These are phyloP conservation scores for Penicillium longicatenatum DNA, from an alignment of 495 filamentous ascomycete species.

Conservation along the genomic window DNA sequence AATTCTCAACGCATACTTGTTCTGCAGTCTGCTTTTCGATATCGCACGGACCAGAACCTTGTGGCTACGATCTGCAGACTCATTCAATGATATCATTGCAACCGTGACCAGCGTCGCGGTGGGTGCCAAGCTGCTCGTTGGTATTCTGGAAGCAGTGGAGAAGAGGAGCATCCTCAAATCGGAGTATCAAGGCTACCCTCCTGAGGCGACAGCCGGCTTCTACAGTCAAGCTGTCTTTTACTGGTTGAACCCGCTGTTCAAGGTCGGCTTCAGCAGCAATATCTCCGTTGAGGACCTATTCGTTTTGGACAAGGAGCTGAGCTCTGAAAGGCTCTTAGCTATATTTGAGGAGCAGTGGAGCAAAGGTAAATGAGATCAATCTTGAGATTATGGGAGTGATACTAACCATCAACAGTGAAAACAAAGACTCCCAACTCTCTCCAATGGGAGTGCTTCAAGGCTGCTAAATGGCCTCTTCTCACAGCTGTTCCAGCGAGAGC, in stretches of 20 bases:
- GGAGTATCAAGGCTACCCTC: constrained; percentile 48
- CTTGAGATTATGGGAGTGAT: neutral
- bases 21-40: constrained; percentile 62
- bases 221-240: constrained; percentile 55
- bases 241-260: constrained; percentile 62
- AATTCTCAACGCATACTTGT: constrained; percentile 61
- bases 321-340: constrained; percentile 39
- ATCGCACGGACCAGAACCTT: constrained; percentile 55
- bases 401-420: constrained; percentile 30
- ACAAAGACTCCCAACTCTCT: constrained; percentile 43
- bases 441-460: constrained; percentile 46
- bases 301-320: constrained; percentile 46
- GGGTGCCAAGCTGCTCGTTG: constrained; percentile 49
- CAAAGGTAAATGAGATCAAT: constrained; percentile 22
- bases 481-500: constrained; percentile 54
- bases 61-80: constrained; percentile 50
- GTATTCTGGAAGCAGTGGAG: constrained; percentile 55
- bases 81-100: constrained; percentile 37
- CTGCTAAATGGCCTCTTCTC: constrained; percentile 48
- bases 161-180: constrained; percentile 53
- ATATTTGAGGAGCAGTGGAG: constrained; percentile 36
- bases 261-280: constrained; percentile 45
- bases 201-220: constrained; percentile 61
- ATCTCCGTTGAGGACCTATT: constrained; percentile 50
- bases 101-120: constrained; percentile 51